A percentile compares a stretch with the other conserved stretches of the same genome.
Evolutionary conservation across 441 rosid species (phyloP).

Genomic region (Syzygium syzygioides): DNA sequence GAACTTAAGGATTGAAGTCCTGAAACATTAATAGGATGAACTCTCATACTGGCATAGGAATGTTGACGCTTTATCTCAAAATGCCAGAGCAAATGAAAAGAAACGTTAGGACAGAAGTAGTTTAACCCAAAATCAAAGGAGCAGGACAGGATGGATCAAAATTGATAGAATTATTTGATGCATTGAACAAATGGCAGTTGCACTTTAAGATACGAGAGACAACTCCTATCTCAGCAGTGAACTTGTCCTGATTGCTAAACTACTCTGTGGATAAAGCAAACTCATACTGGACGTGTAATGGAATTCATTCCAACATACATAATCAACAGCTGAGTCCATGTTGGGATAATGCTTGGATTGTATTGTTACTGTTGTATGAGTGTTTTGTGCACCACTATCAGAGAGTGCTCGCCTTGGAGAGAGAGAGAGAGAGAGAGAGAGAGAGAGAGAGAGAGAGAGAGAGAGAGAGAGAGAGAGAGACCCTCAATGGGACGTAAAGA

Average conservation of each 20-base stretch:
- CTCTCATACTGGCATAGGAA: background rate
- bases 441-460: background rate
- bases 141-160: background rate
- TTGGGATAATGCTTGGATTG: background rate
- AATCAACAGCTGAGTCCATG: background rate
- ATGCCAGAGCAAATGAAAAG: background rate
- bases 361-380: background rate
- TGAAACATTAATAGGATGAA: background rate
- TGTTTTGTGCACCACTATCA: background rate
- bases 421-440: background rate
- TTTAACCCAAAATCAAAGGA: background rate
- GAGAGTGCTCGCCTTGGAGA: rapidly evolving
- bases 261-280: background rate
- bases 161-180: background rate
- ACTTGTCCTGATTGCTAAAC: background rate
- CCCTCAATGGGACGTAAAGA: background rate
- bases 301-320: background rate
- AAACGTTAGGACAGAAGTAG: background rate
- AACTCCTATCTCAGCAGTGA: background rate
- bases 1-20: background rate
- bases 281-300: background rate
- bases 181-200: background rate
- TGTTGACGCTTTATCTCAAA: background rate
- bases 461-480: too few species aligned
- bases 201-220: background rate